These are phyloP conservation scores for Coemansia sp. DNA, from an alignment of 192 early-diverging fungal species.

Conservation along the genomic window DNA sequence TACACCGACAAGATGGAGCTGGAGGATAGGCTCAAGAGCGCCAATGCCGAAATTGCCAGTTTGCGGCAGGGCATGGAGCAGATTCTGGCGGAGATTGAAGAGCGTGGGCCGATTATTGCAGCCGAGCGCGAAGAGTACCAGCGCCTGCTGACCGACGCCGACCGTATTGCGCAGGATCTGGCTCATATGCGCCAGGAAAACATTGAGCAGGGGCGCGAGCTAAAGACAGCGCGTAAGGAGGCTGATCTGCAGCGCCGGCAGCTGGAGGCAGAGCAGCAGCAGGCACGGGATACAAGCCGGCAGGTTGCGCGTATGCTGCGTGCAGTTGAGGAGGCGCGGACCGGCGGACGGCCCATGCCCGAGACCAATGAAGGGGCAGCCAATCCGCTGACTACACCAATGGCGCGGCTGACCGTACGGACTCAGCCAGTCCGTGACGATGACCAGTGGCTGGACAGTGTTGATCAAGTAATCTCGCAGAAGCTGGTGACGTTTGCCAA, in stretches of 20 bases:
- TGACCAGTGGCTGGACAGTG: slow-evolving; percentile 40
- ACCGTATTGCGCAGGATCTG: slow-evolving; percentile 55
- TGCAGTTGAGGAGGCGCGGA: slow-evolving; percentile 54
- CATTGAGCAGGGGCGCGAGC: slow-evolving; percentile 21
- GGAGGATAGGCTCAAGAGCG: slow-evolving; percentile 51
- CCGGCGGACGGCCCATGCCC: slow-evolving; percentile 48
- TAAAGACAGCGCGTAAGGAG: slow-evolving; percentile 38
- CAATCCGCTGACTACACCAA: slow-evolving; percentile 28
- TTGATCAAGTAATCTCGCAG: slow-evolving; percentile 57
- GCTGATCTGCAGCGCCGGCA: slow-evolving; percentile 50
- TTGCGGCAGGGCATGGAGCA: slow-evolving; percentile 59
- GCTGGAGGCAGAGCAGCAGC: slow-evolving; percentile 52
- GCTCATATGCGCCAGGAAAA: slow-evolving; percentile 42
- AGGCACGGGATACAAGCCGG: slow-evolving; percentile 57
- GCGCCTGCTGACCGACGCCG: slow-evolving; percentile 53
- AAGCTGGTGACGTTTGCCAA: slow-evolving; percentile 58
- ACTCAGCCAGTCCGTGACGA: slow-evolving; percentile 12
- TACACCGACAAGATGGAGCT: slow-evolving; percentile 61
- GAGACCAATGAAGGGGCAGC: slow-evolving; percentile 13
- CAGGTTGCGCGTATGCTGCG: slow-evolving; percentile 60
- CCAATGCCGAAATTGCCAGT: slow-evolving; percentile 51
- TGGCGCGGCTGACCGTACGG: slow-evolving; percentile 11
- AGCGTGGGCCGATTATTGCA: slow-evolving; percentile 60
- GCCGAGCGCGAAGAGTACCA: slow-evolving; percentile 61
- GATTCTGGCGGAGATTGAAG: slow-evolving; percentile 61